Conservation (phyloP, 2,329 filamentous ascomycete genomes). For the Cylindrodendrum hubeiense region DNA sequence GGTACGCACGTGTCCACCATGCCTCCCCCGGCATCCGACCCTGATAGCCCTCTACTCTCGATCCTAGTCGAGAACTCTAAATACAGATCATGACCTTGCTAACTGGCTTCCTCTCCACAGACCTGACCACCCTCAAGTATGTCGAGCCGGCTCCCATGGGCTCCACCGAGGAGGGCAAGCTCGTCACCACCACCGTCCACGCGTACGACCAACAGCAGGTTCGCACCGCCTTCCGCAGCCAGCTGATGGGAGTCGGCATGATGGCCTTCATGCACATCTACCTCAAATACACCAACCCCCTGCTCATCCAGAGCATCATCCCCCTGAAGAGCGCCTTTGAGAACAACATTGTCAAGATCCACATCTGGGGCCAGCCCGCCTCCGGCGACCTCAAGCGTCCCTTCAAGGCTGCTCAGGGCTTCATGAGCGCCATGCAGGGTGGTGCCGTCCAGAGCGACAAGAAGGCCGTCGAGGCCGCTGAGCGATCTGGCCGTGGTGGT, state of each 20-base stretch:
- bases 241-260: slow-evolving; percentile 97
- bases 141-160: slow-evolving; percentile 96
- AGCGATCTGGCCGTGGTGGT: slow-evolving; percentile 79
- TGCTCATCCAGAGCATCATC: slow-evolving; percentile 98
- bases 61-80: not conserved
- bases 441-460: slow-evolving; percentile 89
- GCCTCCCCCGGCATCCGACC: not conserved
- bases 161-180: slow-evolving; percentile 92
- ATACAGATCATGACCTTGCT: slow-evolving; percentile 19
- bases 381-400: slow-evolving; percentile 93
- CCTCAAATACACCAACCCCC: slow-evolving; percentile 99
- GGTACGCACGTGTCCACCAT: slow-evolving; percentile 68
- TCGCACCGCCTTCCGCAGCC: slow-evolving; percentile 85
- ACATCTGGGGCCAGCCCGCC: slow-evolving; percentile 88
- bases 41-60: not conserved
- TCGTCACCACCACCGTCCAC: slow-evolving; percentile 95
- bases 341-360: slow-evolving; percentile 95
- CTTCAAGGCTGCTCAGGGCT: slow-evolving; percentile 87
- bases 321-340: slow-evolving; percentile 96
- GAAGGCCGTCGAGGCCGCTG: slow-evolving; percentile 84
- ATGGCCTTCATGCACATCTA: slow-evolving; percentile 99
- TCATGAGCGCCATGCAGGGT: slow-evolving; percentile 84
- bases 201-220: slow-evolving; percentile 94
- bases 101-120: slow-evolving; percentile 60
- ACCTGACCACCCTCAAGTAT: slow-evolving; percentile 98